Conservation (phyloP, 1,139 yeast genomes). For the Pichia sp. region DNA sequence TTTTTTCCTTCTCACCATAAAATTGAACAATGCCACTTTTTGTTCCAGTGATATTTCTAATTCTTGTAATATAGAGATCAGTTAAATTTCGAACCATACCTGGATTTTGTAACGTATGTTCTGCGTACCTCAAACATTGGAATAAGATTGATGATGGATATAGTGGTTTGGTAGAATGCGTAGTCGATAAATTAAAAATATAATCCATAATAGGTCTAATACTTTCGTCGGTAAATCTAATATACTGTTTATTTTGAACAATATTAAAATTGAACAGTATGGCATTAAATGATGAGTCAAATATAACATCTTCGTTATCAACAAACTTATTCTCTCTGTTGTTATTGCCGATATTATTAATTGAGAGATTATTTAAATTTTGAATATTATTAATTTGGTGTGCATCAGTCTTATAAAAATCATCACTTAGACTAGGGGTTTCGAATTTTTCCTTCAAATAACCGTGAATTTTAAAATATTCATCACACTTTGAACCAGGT, state of each 20-base stretch:
- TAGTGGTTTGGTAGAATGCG: slow-evolving; percentile 46
- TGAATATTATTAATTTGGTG: slow-evolving; percentile 18
- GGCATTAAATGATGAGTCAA: slow-evolving; percentile 14
- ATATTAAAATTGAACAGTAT: slow-evolving; percentile 40
- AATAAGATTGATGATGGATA: slow-evolving; percentile 63
- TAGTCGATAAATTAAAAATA: slow-evolving; percentile 42
- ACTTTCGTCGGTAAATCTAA: slow-evolving; percentile 61
- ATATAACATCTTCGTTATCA: slow-evolving; percentile 23
- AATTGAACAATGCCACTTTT: slow-evolving; percentile 51
- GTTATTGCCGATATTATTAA: not conserved
- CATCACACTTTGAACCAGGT: slow-evolving; percentile 34
- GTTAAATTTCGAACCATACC: slow-evolving; percentile 53
- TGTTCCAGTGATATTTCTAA: slow-evolving; percentile 53
- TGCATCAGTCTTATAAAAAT: slow-evolving; percentile 24
- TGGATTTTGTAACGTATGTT: slow-evolving; percentile 44
- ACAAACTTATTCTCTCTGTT: slow-evolving; percentile 20
- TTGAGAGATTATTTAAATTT: not conserved
- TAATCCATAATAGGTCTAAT: slow-evolving; percentile 55
- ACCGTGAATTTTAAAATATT: slow-evolving; percentile 35
- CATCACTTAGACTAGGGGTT: not conserved
- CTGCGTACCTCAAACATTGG: slow-evolving; percentile 62
- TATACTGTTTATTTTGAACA: slow-evolving; percentile 41
- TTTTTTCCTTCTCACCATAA: slow-evolving; percentile 14
- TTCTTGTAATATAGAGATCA: slow-evolving; percentile 54
- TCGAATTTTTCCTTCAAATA: slow-evolving; percentile 17